Conservation (phyloP, 1,139 yeast species). For the Kazachstania sp. region DNA sequence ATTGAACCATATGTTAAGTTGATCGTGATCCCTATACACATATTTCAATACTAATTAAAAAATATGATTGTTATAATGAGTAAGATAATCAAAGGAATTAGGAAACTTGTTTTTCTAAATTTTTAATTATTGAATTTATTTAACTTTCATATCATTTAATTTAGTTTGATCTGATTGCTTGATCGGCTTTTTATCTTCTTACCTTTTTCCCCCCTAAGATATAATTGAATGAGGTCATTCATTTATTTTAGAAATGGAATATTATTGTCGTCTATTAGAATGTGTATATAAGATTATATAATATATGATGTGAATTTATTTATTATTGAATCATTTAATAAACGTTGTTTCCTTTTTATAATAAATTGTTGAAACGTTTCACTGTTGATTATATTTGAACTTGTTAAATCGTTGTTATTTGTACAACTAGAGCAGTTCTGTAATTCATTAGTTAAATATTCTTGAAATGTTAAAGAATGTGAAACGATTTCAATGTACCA, state of each 20-base stretch:
- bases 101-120: neutral
- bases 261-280: too few species aligned
- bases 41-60: neutral
- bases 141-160: slow-evolving; percentile 1
- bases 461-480: slow-evolving; percentile 6
- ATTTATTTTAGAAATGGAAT: slow-evolving; percentile 2
- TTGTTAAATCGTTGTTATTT: too few species aligned
- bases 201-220: slow-evolving; percentile 16
- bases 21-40: neutral
- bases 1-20: slow-evolving; percentile 2
- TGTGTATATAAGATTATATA: neutral
- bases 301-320: neutral
- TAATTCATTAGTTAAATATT: slow-evolving; percentile 2
- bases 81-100: neutral
- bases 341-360: slow-evolving; percentile 1
- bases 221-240: slow-evolving; percentile 31
- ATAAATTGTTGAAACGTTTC: neutral
- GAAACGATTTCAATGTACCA: slow-evolving; percentile 4
- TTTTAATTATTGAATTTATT: neutral
- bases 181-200: slow-evolving; percentile 55
- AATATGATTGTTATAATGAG: neutral
- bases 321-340: neutral
- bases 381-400: slow-evolving; percentile 1
- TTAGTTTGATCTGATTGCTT: slow-evolving; percentile 52
- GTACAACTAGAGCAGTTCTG: neutral